Evolutionary conservation across 2,329 filamentous ascomycete species (phyloP).

Genomic region (Fusarium circinatum): DNA sequence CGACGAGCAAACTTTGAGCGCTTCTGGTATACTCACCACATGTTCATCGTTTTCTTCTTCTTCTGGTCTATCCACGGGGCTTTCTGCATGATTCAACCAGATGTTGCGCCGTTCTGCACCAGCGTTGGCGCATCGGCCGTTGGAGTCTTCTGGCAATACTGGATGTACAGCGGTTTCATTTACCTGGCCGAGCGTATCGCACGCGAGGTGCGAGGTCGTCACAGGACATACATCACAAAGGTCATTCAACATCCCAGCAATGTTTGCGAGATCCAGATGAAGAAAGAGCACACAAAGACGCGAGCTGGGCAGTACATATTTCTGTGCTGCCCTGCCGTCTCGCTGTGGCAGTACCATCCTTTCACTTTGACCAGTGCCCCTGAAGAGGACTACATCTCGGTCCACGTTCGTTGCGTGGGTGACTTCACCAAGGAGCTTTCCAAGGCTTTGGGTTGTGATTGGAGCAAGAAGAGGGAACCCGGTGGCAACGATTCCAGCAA

Average conservation of each 20-base stretch:
- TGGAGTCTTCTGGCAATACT: conserved; percentile 90
- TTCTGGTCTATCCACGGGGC: conserved; percentile 92
- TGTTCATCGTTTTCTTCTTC: conserved; percentile 88
- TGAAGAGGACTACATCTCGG: conserved; percentile 89
- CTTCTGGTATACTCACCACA: conserved; percentile 91
- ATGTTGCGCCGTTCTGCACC: conserved; percentile 81
- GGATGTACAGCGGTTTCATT: conserved; percentile 84
- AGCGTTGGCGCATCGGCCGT: conserved; percentile 72
- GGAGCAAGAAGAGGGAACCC: conserved; percentile 58
- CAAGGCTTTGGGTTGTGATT: conserved; percentile 78
- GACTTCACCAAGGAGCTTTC: conserved; percentile 81
- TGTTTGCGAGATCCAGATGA: conserved; percentile 91
- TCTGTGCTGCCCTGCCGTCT: conserved; percentile 86
- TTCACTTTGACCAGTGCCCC: conserved; percentile 88
- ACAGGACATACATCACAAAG: conserved; percentile 89
- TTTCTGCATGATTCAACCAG: conserved; percentile 91
- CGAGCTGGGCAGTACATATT: conserved; percentile 89
- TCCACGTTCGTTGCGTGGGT: conserved; percentile 85
- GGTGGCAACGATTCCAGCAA: conserved; percentile 61
- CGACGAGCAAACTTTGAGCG: conserved; percentile 85
- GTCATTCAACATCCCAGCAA: conserved; percentile 91
- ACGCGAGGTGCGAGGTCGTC: conserved; percentile 80
- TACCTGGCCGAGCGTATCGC: conserved; percentile 84
- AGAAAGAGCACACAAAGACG: conserved; percentile 87
- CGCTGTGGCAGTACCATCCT: conserved; percentile 88